Conservation (phyloP, 345 rosid genomes). For the Syzygium aqueum region DNA sequence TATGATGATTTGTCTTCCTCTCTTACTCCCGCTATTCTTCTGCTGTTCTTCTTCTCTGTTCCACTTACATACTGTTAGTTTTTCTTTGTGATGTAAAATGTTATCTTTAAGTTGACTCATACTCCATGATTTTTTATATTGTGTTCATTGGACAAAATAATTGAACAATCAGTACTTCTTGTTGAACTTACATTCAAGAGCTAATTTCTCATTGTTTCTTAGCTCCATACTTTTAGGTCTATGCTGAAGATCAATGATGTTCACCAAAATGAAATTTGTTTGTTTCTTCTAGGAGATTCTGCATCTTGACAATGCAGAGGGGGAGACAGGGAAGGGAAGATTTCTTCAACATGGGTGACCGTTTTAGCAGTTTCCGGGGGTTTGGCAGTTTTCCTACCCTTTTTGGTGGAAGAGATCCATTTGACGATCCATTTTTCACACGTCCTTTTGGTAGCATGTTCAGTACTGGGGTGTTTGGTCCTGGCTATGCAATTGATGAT, state of each 20-base stretch:
- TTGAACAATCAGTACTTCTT: background rate
- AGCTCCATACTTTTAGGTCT: background rate
- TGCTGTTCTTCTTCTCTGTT: background rate
- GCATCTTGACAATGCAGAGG: constrained; percentile 33
- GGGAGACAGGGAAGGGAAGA: constrained; percentile 21
- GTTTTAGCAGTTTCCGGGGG: constrained; percentile 22
- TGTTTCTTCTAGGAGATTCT: background rate
- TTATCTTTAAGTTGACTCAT: background rate
- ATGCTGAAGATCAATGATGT: background rate
- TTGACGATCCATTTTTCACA: constrained; percentile 66
- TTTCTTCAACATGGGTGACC: constrained; percentile 26
- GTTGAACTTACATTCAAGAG: background rate
- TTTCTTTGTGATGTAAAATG: background rate
- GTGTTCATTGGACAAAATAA: background rate
- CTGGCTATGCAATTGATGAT: constrained; percentile 6
- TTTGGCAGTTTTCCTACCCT: constrained; percentile 30
- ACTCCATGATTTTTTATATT: background rate
- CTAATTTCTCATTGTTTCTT: background rate
- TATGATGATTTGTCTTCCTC: background rate
- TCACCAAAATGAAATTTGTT: background rate
- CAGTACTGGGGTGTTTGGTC: constrained; percentile 11
- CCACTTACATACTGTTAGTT: background rate
- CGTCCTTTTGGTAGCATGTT: constrained; percentile 39
- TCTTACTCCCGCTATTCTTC: background rate
- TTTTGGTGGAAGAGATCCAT: constrained; percentile 65